Conservation (phyloP, 2,329 filamentous ascomycete species). For the Triangularia verruculosa region DNA sequence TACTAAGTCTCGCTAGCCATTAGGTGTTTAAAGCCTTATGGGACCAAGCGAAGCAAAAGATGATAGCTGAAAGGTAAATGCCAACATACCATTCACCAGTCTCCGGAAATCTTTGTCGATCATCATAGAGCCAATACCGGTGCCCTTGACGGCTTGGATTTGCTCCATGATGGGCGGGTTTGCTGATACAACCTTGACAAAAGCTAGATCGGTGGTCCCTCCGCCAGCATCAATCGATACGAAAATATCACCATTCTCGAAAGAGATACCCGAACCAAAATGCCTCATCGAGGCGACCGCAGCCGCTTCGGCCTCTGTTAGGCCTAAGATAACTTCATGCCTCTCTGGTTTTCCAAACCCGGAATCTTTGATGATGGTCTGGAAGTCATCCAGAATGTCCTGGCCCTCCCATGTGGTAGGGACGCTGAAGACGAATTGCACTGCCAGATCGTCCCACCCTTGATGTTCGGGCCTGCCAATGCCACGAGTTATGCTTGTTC, state of each 20-base stretch:
- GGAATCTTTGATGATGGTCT: slow-evolving; percentile 43
- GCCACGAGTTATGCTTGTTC: slow-evolving; percentile 42
- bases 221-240: slow-evolving; percentile 46
- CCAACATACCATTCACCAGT: no score
- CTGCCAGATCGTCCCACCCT: slow-evolving; percentile 42
- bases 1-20: no score
- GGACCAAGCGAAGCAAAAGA: no score
- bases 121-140: slow-evolving; percentile 45
- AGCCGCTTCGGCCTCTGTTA: slow-evolving; percentile 49
- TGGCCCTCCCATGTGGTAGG: slow-evolving; percentile 55
- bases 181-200: slow-evolving; percentile 32
- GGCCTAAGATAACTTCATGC: slow-evolving; percentile 37
- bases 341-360: slow-evolving; percentile 47
- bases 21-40: no score
- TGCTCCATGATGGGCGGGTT: slow-evolving; percentile 32
- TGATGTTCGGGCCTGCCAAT: slow-evolving; percentile 33
- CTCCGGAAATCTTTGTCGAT: slow-evolving; percentile 44
- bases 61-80: no score
- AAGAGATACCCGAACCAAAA: neutral
- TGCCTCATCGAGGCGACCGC: slow-evolving; percentile 39
- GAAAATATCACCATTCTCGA: slow-evolving; percentile 32
- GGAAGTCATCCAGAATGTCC: slow-evolving; percentile 50
- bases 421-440: slow-evolving; percentile 56
- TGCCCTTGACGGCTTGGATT: slow-evolving; percentile 39
- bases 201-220: slow-evolving; percentile 45